These are phyloP conservation scores for Hygrophila difformis DNA, from an alignment of 257 asterid genomes.

Conservation along the genomic window DNA sequence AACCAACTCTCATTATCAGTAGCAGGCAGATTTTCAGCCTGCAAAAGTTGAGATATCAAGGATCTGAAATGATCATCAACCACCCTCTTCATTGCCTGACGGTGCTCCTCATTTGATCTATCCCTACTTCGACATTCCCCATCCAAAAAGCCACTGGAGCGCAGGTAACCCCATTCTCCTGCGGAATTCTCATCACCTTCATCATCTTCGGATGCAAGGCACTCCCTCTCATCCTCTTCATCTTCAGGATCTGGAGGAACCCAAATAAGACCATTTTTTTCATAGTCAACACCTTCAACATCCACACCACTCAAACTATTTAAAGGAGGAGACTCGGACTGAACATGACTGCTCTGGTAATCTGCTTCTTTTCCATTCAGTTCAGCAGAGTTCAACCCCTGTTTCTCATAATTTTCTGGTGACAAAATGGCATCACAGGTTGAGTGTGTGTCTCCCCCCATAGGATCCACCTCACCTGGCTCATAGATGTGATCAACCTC, in stretches of 20 bases:
- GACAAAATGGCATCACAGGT: constrained; percentile 20
- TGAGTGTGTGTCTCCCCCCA: constrained; percentile 26
- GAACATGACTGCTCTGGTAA: constrained; percentile 20
- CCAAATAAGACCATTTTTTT: constrained; percentile 55
- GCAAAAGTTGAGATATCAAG: constrained; percentile 61
- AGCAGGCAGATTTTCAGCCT: constrained; percentile 42
- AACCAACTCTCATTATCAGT: constrained; percentile 56
- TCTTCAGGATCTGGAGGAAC: constrained; percentile 73
- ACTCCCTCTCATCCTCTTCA: constrained; percentile 61
- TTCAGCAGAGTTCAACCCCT: constrained; percentile 21
- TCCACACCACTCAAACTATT: constrained; percentile 26
- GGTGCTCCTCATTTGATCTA: constrained; percentile 60
- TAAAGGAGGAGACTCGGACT: constrained; percentile 22
- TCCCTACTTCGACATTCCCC: constrained; percentile 57
- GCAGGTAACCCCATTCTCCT: constrained; percentile 67
- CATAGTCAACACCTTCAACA: constrained; percentile 52
- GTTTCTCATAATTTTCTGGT: constrained; percentile 30
- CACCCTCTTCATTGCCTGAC: constrained; percentile 48
- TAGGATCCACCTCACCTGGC: constrained; percentile 23
- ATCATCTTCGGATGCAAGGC: constrained; percentile 39
- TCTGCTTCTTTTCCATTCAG: constrained; percentile 29
- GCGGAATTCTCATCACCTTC: constrained; percentile 34
- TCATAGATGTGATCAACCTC: constrained; percentile 30
- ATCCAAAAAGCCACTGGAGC: constrained; percentile 42
- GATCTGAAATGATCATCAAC: constrained; percentile 60